These are phyloP conservation scores for Amaranthus palmeri DNA, from an alignment of 148 eudicot species.

Conservation along the genomic window DNA sequence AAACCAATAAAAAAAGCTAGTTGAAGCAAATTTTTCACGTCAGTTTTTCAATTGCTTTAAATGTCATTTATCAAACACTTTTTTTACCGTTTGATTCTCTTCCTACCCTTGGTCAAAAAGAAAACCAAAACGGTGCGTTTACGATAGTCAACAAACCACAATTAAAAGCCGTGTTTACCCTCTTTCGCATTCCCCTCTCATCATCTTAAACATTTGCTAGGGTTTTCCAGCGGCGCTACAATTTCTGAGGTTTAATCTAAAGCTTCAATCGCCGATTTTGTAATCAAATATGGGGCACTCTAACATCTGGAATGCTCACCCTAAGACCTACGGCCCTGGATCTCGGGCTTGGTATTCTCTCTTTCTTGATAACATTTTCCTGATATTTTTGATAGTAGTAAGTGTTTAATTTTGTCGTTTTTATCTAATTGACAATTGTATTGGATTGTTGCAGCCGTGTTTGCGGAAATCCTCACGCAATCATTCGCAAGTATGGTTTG, in stretches of 20 bases:
- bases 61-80: too few species aligned
- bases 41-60: too few species aligned
- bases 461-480: conserved; percentile 47
- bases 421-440: not conserved
- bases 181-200: not conserved
- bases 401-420: not conserved
- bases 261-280: not conserved
- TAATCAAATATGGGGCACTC: conserved; percentile 33
- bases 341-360: conserved; percentile 34
- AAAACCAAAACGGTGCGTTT: too few species aligned
- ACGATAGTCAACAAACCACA: too few species aligned
- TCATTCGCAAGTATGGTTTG: conserved; percentile 49
- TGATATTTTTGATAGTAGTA: not conserved
- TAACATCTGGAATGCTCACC: conserved; percentile 40
- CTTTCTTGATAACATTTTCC: not conserved
- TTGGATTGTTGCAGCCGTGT: conserved; percentile 31
- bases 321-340: conserved; percentile 38
- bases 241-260: conserved; percentile 2
- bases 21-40: too few species aligned
- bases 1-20: too few species aligned
- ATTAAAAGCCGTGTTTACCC: not conserved
- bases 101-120: too few species aligned
- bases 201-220: not conserved
- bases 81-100: too few species aligned
- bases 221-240: not conserved